Percentiles rank a stretch among this genome's conserved stretches.
phyloP scores from a whole-genome alignment of 495 filamentous ascomycete genomes.

The Penicillium daleae region DNA sequence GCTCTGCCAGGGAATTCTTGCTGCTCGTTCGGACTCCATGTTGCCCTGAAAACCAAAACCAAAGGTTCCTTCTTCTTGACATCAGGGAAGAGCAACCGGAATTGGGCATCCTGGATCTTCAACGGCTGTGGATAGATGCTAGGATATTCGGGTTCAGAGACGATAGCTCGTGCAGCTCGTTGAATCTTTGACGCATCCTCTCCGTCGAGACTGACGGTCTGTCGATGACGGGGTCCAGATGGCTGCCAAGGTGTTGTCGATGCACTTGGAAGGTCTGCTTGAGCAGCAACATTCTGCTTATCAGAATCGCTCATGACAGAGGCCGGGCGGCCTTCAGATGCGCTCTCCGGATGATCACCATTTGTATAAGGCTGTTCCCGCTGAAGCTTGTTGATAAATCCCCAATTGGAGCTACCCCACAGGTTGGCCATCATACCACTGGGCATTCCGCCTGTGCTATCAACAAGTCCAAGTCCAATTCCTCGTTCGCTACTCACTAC shows the following conservation, averaged over 20 bases:
- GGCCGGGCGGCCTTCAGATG: conserved; percentile 25
- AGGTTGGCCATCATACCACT: conserved; percentile 87
- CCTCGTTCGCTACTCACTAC: conserved; percentile 76
- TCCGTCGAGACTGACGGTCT: conserved; percentile 78
- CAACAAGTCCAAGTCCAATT: conserved; percentile 59
- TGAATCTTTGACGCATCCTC: conserved; percentile 51
- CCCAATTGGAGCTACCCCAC: conserved; percentile 88
- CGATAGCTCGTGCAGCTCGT: conserved; percentile 39
- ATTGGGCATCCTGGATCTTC: conserved; percentile 88
- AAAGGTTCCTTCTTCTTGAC: conserved; percentile 74
- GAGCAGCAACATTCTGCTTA: conserved; percentile 25
- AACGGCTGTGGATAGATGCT: conserved; percentile 81
- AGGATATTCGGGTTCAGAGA: conserved; percentile 68
- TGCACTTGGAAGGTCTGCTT: conserved; percentile 23
- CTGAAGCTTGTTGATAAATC: conserved; percentile 69
- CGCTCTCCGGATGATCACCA: conserved; percentile 38
- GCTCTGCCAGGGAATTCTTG: conserved; percentile 86
- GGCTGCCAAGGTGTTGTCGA: conserved; percentile 16
- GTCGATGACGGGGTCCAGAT: conserved; percentile 61
- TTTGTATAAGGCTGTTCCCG: conserved; percentile 54
- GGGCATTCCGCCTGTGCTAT: conserved; percentile 70
- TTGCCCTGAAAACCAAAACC: conserved; percentile 76
- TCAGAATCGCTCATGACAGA: conserved; percentile 38
- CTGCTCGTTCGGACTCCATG: conserved; percentile 74
- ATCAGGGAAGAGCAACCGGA: conserved; percentile 85